These are phyloP conservation scores for Lagenaria siceraria DNA, from an alignment of 306 rosid genomes.

Conservation along the genomic window DNA sequence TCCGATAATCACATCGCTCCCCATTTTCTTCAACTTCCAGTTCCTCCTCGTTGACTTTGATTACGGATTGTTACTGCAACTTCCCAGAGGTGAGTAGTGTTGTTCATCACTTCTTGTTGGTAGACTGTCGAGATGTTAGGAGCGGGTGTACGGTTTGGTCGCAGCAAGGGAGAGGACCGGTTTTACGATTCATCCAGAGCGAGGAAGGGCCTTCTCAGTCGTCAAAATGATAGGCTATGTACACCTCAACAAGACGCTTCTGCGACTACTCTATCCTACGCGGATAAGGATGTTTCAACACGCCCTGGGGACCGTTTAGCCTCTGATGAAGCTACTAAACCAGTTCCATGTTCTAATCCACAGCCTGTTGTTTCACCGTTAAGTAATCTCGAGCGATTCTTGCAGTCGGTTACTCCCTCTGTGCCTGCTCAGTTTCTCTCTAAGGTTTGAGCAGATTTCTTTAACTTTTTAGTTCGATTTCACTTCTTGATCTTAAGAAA, in stretches of 20 bases:
- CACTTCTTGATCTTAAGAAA: not conserved
- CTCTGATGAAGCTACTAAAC: constrained; percentile 15
- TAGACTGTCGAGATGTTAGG: constrained; percentile 38
- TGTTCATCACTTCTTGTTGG: not conserved
- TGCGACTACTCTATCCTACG: constrained; percentile 1
- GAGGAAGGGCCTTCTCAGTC: constrained; percentile 27
- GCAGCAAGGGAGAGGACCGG: constrained; percentile 61
- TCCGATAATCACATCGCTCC: not conserved
- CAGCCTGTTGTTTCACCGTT: constrained; percentile 2
- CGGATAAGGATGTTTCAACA: not conserved
- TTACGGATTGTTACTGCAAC: constrained; percentile 13
- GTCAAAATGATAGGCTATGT: constrained; percentile 1
- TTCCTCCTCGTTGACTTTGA: constrained; percentile 27
- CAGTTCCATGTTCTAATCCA: not conserved
- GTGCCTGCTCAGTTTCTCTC: constrained; percentile 49
- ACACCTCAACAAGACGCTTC: constrained; percentile 8
- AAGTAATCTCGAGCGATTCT: constrained; percentile 60
- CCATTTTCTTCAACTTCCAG: not conserved
- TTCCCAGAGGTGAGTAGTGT: not conserved
- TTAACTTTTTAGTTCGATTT: not conserved
- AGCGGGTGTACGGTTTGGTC: constrained; percentile 41
- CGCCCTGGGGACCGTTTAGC: constrained; percentile 34
- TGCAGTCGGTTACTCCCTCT: constrained; percentile 59
- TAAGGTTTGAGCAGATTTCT: constrained; percentile 28
- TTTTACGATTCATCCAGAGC: constrained; percentile 40